Percentiles rank a stretch among this genome's conserved stretches.
Evolutionary conservation across 352 stramenopile species (phyloP).

Genomic region (Elongisporangium anandrum): DNA sequence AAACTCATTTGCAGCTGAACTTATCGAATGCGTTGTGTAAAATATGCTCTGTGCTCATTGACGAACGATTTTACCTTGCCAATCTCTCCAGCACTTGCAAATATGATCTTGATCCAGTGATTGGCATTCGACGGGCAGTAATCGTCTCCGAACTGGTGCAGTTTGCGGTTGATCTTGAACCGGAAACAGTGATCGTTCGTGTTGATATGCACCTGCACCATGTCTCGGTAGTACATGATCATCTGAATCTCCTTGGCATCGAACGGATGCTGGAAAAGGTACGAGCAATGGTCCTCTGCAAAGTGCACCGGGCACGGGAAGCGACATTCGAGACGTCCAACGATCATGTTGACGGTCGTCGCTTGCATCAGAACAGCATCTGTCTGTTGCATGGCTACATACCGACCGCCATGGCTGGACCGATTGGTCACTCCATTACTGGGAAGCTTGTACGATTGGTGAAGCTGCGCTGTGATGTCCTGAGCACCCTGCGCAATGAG

Average conservation of each 20-base stretch:
- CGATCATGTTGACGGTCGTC: slow-evolving; percentile 42
- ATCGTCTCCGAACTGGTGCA: slow-evolving; percentile 63
- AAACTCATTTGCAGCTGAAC: background rate
- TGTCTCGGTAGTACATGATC: slow-evolving; percentile 76
- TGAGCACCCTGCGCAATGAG: slow-evolving; percentile 45
- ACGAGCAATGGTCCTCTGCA: slow-evolving; percentile 41
- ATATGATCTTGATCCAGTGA: slow-evolving; percentile 48
- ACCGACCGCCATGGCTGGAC: background rate
- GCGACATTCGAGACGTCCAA: slow-evolving; percentile 54
- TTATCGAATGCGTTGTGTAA: background rate
- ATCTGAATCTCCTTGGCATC: slow-evolving; percentile 61
- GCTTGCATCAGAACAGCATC: slow-evolving; percentile 21
- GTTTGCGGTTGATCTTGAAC: slow-evolving; percentile 33
- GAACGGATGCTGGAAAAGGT: slow-evolving; percentile 74
- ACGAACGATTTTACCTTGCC: slow-evolving; percentile 42
- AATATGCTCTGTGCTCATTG: background rate
- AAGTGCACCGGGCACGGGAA: slow-evolving; percentile 62
- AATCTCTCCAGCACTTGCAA: slow-evolving; percentile 39
- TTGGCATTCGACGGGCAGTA: slow-evolving; percentile 56
- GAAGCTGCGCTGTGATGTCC: slow-evolving; percentile 45
- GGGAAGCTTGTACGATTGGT: slow-evolving; percentile 34
- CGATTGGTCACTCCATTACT: background rate
- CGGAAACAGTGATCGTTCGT: slow-evolving; percentile 33
- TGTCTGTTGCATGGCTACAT: background rate
- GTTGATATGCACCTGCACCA: slow-evolving; percentile 41